Conservation (phyloP, 345 rosid species). For the Populus ilicifolia region DNA sequence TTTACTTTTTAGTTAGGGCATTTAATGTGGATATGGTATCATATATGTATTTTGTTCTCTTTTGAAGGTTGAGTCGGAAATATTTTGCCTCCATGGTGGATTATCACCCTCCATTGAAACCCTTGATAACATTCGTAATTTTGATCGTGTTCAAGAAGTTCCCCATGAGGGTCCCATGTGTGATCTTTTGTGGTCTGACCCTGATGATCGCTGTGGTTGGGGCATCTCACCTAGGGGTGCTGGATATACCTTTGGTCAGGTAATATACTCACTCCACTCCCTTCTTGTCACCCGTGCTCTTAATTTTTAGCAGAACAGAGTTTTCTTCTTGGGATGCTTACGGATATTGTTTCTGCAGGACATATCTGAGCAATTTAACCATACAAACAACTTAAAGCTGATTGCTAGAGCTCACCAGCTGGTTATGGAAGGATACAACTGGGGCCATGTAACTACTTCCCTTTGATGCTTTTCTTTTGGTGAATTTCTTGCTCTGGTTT, state of each 20-base stretch:
- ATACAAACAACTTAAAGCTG: conserved; percentile 78
- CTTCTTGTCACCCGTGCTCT: not conserved
- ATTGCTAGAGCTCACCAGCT: conserved; percentile 94
- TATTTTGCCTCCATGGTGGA: conserved; percentile 92
- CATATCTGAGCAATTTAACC: conserved; percentile 95
- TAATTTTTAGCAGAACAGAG: not conserved
- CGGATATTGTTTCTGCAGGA: conserved; percentile 46
- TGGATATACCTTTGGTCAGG: conserved; percentile 96
- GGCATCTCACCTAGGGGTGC: conserved; percentile 98
- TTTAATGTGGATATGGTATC: not conserved
- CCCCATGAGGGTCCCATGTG: conserved; percentile 99
- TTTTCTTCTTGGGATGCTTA: not conserved
- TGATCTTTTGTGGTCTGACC: conserved; percentile 97
- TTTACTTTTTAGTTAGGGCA: not conserved
- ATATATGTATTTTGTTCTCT: not conserved
- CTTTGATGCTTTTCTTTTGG: conserved; percentile 1
- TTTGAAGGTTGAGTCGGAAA: conserved; percentile 90
- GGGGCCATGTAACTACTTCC: conserved; percentile 78
- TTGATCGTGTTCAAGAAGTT: conserved; percentile 93
- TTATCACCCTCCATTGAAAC: conserved; percentile 89
- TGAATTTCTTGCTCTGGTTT: not conserved
- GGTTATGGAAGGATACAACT: conserved; percentile 96
- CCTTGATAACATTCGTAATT: conserved; percentile 82
- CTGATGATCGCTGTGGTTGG: conserved; percentile 97
- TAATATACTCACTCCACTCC: conserved; percentile 17